These are phyloP conservation scores for Butyriboletus loyo DNA, from an alignment of 768 basidiomycete genomes.

Conservation along the genomic window DNA sequence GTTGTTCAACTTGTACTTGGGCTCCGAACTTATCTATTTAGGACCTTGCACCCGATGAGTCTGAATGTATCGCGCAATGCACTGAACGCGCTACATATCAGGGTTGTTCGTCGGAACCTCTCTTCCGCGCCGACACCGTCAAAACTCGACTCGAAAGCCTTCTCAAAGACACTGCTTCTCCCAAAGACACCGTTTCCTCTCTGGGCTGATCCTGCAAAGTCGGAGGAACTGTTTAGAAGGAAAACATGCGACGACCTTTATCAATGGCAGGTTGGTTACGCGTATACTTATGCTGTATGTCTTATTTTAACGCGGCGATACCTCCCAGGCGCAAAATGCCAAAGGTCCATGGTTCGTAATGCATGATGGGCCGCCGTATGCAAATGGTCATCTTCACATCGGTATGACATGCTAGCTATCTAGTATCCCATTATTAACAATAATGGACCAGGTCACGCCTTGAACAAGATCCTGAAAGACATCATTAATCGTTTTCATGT, in stretches of 20 bases:
- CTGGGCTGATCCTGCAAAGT: conserved; percentile 60
- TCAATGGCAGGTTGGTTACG: conserved; percentile 62
- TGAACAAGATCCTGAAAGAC: conserved; percentile 97
- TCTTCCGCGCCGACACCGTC: conserved; percentile 8
- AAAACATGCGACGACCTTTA: conserved; percentile 77
- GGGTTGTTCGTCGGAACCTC: conserved; percentile 10
- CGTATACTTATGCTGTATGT: not conserved
- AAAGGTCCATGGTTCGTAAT: conserved; percentile 74
- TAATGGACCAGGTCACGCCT: conserved; percentile 69
- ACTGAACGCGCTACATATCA: conserved; percentile 6
- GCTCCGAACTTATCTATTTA: not conserved
- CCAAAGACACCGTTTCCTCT: conserved; percentile 82
- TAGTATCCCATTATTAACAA: not conserved
- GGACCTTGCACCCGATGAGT: conserved; percentile 10
- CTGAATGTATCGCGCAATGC: conserved; percentile 17
- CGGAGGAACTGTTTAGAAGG: conserved; percentile 54
- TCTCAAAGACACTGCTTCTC: conserved; percentile 65
- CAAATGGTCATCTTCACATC: conserved; percentile 94
- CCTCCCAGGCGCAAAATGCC: conserved; percentile 58
- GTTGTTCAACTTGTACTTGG: too few relatives aligned
- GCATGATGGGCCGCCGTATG: conserved; percentile 97
- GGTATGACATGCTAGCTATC: conserved; percentile 44
- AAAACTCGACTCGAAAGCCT: conserved; percentile 35
- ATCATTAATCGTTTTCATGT: conserved; percentile 90
- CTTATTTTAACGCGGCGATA: not conserved